Conservation (phyloP, 2,329 filamentous ascomycete species). For the Colletotrichum trifolii region DNA sequence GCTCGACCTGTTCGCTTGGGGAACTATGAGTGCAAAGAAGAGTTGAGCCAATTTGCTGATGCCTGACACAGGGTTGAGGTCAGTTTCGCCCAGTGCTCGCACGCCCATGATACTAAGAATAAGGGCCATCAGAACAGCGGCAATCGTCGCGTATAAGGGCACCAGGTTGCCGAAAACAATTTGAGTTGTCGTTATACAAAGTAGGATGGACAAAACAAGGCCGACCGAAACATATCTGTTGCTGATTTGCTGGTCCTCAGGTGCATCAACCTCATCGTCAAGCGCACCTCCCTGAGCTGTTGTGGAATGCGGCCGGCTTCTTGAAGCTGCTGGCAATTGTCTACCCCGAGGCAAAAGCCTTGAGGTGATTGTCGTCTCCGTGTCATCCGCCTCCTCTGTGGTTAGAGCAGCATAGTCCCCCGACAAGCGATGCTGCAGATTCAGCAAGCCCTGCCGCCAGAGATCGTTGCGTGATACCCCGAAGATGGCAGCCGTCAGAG, state of each 20-base stretch:
- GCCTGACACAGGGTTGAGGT: slow-evolving; percentile 94
- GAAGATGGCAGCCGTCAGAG: slow-evolving; percentile 49
- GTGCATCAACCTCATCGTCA: slow-evolving; percentile 85
- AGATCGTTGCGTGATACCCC: not conserved
- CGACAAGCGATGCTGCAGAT: not conserved
- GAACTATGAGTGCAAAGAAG: slow-evolving; percentile 91
- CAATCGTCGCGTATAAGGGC: slow-evolving; percentile 78
- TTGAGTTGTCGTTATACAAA: slow-evolving; percentile 86
- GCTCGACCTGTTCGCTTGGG: slow-evolving; percentile 81
- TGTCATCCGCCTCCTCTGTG: slow-evolving; percentile 13
- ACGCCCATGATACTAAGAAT: slow-evolving; percentile 80
- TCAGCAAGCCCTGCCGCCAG: slow-evolving; percentile 1
- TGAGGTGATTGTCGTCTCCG: slow-evolving; percentile 14
- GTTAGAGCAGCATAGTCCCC: slow-evolving; percentile 21
- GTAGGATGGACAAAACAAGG: slow-evolving; percentile 77
- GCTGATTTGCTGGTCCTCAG: slow-evolving; percentile 83
- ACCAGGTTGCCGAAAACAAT: slow-evolving; percentile 86
- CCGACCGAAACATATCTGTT: slow-evolving; percentile 77
- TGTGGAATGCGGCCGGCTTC: not conserved
- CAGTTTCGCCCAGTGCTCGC: slow-evolving; percentile 80
- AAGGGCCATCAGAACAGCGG: slow-evolving; percentile 87
- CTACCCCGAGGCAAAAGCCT: slow-evolving; percentile 14
- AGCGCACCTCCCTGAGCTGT: not conserved
- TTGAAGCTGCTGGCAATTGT: no score
- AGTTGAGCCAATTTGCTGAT: slow-evolving; percentile 97